A percentile compares a stretch with the other conserved stretches of the same genome.
These are phyloP conservation scores for Xylaria scruposa DNA, from an alignment of 495 filamentous ascomycete species.

Conservation along the genomic window DNA sequence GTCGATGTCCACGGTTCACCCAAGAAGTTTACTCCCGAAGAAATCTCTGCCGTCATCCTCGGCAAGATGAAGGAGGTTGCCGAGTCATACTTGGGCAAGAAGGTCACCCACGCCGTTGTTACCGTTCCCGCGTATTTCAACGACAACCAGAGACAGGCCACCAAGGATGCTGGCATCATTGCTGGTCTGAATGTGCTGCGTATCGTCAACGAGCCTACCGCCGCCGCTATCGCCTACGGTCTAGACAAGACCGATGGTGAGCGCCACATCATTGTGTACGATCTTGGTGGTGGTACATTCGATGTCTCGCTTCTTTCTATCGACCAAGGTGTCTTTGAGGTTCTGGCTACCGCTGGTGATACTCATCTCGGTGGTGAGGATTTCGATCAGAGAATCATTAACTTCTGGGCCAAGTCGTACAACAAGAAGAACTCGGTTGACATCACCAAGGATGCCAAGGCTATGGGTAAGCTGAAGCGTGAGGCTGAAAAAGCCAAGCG, in stretches of 20 bases:
- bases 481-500: conserved; percentile 99
- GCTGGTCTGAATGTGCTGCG: conserved; percentile 96
- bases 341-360: conserved; percentile 97
- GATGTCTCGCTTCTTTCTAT: conserved; percentile 99
- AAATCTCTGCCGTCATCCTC: conserved; percentile 86
- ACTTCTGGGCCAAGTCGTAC: conserved; percentile 96
- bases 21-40: conserved; percentile 85
- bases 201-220: conserved; percentile 95
- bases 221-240: conserved; percentile 86
- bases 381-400: conserved; percentile 98
- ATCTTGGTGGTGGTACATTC: conserved; percentile 99
- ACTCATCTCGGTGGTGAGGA: conserved; percentile 99
- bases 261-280: conserved; percentile 93
- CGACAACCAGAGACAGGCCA: conserved; percentile 97
- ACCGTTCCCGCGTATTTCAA: conserved; percentile 99
- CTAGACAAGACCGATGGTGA: conserved; percentile 86
- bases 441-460: conserved; percentile 93
- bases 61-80: conserved; percentile 98
- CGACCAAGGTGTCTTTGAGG: conserved; percentile 97
- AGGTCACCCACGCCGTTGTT: conserved; percentile 95
- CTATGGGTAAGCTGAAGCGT: conserved; percentile 99
- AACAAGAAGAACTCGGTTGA: conserved; percentile 98
- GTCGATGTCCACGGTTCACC: conserved; percentile 76
- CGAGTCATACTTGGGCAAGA: conserved; percentile 91
- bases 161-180: conserved; percentile 95